A percentile compares a stretch with the other conserved stretches of the same genome.
Conservation (phyloP, 2,329 filamentous ascomycete genomes). For the Claviceps spartinae region DNA sequence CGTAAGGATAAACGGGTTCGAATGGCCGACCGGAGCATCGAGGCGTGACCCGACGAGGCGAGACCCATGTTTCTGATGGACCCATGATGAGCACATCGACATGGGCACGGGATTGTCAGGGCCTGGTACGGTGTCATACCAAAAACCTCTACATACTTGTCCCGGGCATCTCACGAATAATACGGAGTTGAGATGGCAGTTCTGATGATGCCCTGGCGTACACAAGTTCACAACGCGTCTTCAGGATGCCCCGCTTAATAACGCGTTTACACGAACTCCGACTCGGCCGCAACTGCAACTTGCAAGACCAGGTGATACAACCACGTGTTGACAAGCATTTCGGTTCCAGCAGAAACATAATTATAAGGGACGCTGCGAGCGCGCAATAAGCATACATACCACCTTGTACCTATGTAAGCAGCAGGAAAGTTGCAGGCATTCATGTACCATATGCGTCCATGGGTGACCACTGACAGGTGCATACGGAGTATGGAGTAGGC, state of each 20-base stretch:
- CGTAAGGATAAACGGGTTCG: neutral
- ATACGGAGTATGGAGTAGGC: neutral
- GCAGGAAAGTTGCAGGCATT: no score
- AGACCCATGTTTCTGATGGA: neutral
- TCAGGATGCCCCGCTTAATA: neutral
- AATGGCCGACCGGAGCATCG: neutral
- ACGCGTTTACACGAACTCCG: neutral
- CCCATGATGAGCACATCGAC: neutral
- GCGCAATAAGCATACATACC: neutral
- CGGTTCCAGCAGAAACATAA: neutral
- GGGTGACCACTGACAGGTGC: no score
- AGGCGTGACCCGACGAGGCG: neutral
- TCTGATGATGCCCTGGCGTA: neutral
- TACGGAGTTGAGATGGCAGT: neutral
- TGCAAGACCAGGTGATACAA: neutral
- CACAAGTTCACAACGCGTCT: neutral
- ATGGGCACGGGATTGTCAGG: neutral
- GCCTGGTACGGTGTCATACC: neutral
- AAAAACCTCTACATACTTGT: neutral
- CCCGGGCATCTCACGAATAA: neutral
- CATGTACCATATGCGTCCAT: no score
- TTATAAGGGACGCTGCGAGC: neutral
- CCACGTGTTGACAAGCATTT: neutral
- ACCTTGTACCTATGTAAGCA: neutral
- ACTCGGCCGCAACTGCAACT: conserved; percentile 1